phyloP scores from a whole-genome alignment of 306 rosid genomes.

The Malus sieversii region DNA sequence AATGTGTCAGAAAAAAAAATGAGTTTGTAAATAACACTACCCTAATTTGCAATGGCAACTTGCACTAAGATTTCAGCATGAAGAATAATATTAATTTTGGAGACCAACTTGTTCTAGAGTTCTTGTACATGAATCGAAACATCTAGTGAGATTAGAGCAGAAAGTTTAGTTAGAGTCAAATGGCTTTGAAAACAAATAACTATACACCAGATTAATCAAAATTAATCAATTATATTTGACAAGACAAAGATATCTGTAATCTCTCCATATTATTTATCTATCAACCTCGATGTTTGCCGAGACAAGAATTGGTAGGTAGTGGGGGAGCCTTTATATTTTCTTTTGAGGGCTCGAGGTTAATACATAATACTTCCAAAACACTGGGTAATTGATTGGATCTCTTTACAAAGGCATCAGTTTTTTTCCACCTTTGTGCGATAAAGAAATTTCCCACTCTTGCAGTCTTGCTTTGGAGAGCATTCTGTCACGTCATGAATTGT shows the following conservation, averaged over 20 bases:
- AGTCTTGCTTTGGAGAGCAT: not conserved
- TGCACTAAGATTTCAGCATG: constrained; percentile 6
- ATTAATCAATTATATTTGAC: not conserved
- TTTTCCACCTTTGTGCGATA: not conserved
- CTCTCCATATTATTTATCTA: not conserved
- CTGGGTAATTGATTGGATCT: constrained; percentile 12
- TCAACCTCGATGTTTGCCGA: constrained; percentile 26
- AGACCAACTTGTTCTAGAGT: not conserved
- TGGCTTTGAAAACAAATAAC: not conserved
- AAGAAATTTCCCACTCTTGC: no score
- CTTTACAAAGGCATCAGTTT: not conserved
- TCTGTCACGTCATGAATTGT: no score
- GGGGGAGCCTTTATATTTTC: constrained; percentile 24
- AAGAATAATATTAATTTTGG: not conserved
- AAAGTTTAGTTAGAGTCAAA: constrained; percentile 1
- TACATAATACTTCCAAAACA: constrained; percentile 50
- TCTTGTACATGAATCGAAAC: constrained; percentile 10
- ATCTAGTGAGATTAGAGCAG: constrained; percentile 7
- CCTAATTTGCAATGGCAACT: not conserved
- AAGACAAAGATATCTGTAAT: constrained; percentile 16
- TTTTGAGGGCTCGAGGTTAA: constrained; percentile 82
- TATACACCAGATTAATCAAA: not conserved
- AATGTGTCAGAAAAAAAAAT: no score
- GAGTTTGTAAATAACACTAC: no score
- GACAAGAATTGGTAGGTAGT: constrained; percentile 31